Conservation (phyloP, 805 yeast species). For the Maudiozyma saulgeensis region DNA sequence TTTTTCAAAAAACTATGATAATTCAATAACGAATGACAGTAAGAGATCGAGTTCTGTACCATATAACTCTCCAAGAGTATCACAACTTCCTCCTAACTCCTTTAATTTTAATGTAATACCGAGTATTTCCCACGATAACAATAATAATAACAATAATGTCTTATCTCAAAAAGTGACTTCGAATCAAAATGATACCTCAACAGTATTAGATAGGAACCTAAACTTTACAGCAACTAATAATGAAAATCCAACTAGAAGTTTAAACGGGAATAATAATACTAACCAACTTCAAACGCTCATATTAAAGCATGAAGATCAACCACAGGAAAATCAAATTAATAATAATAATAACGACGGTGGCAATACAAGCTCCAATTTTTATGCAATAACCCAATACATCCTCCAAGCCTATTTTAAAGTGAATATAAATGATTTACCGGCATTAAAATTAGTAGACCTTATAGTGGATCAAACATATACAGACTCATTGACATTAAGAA, state of each 20-base stretch:
- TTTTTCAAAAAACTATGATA: not conserved
- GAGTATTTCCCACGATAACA: not conserved
- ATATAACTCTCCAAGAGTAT: not conserved
- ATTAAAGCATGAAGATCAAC: constrained; percentile 17
- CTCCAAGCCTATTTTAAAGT: constrained; percentile 26
- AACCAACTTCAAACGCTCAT: constrained; percentile 12
- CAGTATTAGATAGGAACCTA: not conserved
- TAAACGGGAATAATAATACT: constrained; percentile 6
- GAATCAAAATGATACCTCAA: not conserved
- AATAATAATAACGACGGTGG: constrained; percentile 1
- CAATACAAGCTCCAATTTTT: constrained; percentile 17
- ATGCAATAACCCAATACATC: constrained; percentile 24
- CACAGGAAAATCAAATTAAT: constrained; percentile 5
- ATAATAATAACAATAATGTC: not conserved
- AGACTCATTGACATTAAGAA: constrained; percentile 27
- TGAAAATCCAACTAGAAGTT: too few relatives aligned
- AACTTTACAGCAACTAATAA: too few relatives aligned
- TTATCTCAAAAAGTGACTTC: too few relatives aligned
- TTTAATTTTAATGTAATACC: not conserved
- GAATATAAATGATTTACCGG: constrained; percentile 9
- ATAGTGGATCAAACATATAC: constrained; percentile 30
- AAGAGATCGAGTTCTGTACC: constrained; percentile 1
- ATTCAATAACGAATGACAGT: not conserved
- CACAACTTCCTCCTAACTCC: not conserved
- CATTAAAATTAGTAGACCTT: constrained; percentile 22